Percentiles rank a stretch among this genome's conserved stretches.
Conservation (phyloP, 306 rosid genomes). For the Cucurbita pepo region DNA sequence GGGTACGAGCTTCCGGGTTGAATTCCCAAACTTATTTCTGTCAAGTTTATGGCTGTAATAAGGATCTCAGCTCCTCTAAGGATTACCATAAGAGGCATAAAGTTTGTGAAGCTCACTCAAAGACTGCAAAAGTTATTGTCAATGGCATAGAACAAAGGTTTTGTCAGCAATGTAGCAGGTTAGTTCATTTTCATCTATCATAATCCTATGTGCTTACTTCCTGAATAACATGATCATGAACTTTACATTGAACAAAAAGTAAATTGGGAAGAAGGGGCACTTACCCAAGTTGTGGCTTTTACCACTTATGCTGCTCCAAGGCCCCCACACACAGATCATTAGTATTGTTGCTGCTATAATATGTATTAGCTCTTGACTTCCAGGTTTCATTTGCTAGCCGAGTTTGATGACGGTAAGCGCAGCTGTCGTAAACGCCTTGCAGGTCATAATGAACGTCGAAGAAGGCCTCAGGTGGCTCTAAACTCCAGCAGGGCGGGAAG, state of each 20-base stretch:
- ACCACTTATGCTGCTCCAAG: background rate
- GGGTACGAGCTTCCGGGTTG: conserved; percentile 30
- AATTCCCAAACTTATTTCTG: conserved; percentile 40
- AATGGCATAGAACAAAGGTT: conserved; percentile 78
- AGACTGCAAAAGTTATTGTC: conserved; percentile 67
- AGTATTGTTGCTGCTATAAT: conserved; percentile 11
- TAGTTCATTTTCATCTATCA: conserved; percentile 12
- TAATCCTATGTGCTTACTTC: background rate
- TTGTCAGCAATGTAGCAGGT: conserved; percentile 98
- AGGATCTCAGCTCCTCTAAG: conserved; percentile 65
- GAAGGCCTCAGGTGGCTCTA: conserved; percentile 59
- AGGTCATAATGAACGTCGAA: conserved; percentile 78
- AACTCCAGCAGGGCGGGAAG: conserved; percentile 40
- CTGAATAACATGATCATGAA: background rate
- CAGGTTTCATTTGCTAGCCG: conserved; percentile 85
- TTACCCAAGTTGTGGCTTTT: background rate
- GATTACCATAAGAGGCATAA: conserved; percentile 87
- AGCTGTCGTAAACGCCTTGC: conserved; percentile 93
- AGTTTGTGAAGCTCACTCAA: conserved; percentile 85
- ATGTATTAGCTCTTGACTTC: conserved; percentile 20
- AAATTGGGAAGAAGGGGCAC: background rate
- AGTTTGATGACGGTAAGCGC: conserved; percentile 88
- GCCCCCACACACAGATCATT: background rate
- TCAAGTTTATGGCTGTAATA: conserved; percentile 86
- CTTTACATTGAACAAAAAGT: background rate